Percentiles rank a stretch among this genome's conserved stretches.
These are phyloP conservation scores for Eragrostis curvula DNA, from an alignment of 176 grass and related monocot genomes.

Conservation along the genomic window DNA sequence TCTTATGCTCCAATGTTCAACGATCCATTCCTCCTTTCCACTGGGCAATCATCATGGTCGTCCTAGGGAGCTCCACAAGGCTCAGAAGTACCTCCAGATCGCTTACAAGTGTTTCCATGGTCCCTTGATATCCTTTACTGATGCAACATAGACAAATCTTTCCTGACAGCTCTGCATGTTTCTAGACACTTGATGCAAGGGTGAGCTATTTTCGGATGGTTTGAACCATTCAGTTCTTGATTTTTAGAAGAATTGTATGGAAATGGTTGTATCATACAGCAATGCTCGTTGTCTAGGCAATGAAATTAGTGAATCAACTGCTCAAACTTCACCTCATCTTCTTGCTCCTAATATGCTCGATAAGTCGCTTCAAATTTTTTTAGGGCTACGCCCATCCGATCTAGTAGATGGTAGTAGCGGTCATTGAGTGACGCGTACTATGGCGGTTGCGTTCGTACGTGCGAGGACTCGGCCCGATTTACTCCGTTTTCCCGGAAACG, in stretches of 20 bases:
- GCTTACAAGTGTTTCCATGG: not conserved
- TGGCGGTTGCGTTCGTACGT: conserved; percentile 9
- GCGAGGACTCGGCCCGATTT: not conserved
- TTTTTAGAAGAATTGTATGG: not conserved
- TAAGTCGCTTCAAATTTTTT: no score
- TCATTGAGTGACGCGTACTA: conserved; percentile 15
- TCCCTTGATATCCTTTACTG: not conserved
- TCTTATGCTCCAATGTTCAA: not conserved
- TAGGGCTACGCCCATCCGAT: not conserved
- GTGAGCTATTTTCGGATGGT: not conserved
- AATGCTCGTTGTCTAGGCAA: not conserved
- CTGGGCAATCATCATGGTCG: not conserved
- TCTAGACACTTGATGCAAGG: not conserved
- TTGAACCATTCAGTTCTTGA: not conserved
- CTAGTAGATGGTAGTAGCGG: not conserved
- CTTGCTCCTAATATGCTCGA: no score
- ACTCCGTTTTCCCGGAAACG: not conserved
- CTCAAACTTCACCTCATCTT: not conserved
- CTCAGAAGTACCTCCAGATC: not conserved
- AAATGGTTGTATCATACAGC: not conserved
- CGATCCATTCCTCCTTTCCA: not conserved
- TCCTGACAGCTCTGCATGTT: not conserved
- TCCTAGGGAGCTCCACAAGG: not conserved
- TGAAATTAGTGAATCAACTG: not conserved
- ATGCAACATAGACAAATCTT: not conserved